A percentile compares a stretch with the other conserved stretches of the same genome.
phyloP scores from a whole-genome alignment of 2,329 filamentous ascomycete genomes.

The Aspergillus sp. region DNA sequence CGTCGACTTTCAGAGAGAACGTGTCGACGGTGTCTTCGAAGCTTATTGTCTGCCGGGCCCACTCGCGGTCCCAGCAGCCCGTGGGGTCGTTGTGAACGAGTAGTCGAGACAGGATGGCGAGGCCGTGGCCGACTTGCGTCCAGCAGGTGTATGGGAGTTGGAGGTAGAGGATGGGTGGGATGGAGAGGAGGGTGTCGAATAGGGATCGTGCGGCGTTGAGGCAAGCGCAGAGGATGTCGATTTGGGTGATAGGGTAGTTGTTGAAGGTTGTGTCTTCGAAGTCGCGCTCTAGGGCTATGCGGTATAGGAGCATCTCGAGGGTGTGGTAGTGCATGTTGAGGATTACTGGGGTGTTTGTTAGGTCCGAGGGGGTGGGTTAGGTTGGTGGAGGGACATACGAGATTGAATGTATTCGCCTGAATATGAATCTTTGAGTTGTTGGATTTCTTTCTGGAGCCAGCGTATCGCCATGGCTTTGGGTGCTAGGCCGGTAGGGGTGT shows the following conservation, averaged over 20 bases:
- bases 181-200: slow-evolving; percentile 53
- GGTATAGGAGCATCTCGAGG: slow-evolving; percentile 29
- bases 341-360: slow-evolving; percentile 22
- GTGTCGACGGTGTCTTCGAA: slow-evolving; percentile 22
- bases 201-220: slow-evolving; percentile 52
- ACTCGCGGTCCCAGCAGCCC: slow-evolving; percentile 30
- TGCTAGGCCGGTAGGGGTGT: slow-evolving; percentile 18
- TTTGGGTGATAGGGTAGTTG: slow-evolving; percentile 4
- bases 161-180: slow-evolving; percentile 50
- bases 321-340: slow-evolving; percentile 29
- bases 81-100: slow-evolving; percentile 21
- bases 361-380: background rate
- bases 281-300: slow-evolving; percentile 31
- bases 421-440: slow-evolving; percentile 21
- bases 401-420: slow-evolving; percentile 10
- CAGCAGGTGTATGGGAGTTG: slow-evolving; percentile 51
- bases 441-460: slow-evolving; percentile 50
- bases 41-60: slow-evolving; percentile 25
- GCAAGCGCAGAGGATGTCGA: slow-evolving; percentile 54
- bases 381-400: slow-evolving; percentile 1
- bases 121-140: slow-evolving; percentile 49
- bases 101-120: slow-evolving; percentile 29
- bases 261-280: slow-evolving; percentile 46
- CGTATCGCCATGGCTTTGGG: slow-evolving; percentile 37
- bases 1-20: slow-evolving; percentile 22